Evolutionary conservation across 306 rosid species (phyloP).

Genomic region (Ammopiptanthus mongolicus): DNA sequence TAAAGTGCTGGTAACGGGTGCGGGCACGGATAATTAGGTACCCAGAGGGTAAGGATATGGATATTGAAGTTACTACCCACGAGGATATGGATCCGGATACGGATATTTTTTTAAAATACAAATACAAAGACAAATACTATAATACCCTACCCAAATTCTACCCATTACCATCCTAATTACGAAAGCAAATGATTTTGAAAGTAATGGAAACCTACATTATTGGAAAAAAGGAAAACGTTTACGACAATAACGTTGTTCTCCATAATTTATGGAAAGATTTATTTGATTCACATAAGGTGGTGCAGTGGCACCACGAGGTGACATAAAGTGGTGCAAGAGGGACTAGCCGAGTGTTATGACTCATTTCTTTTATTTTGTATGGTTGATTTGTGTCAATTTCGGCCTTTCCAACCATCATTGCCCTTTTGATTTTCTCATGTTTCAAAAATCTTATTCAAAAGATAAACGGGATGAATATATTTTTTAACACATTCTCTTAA

Average conservation of each 20-base stretch:
- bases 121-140: too few species aligned
- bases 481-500: too few species aligned
- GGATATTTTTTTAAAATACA: too few species aligned
- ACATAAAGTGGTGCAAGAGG: background rate
- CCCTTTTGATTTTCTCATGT: conserved; percentile 20
- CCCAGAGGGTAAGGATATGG: too few species aligned
- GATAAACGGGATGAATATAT: too few species aligned
- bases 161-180: too few species aligned
- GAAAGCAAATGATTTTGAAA: conserved; percentile 14
- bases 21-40: too few species aligned
- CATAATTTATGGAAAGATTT: background rate
- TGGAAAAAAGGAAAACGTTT: conserved; percentile 5
- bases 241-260: conserved; percentile 19
- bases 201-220: background rate
- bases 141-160: too few species aligned
- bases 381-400: background rate
- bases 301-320: conserved; percentile 20
- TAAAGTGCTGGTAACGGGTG: too few species aligned
- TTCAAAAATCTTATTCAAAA: background rate
- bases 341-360: conserved; percentile 9
- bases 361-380: background rate
- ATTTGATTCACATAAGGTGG: background rate
- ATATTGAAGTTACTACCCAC: too few species aligned
- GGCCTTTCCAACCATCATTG: conserved; percentile 27
- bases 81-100: too few species aligned